Evolutionary conservation across 2,329 filamentous ascomycete genomes (phyloP), one percentile per base, ranked within the genome.

Genomic region (Botrytis tulipae): DNA sequence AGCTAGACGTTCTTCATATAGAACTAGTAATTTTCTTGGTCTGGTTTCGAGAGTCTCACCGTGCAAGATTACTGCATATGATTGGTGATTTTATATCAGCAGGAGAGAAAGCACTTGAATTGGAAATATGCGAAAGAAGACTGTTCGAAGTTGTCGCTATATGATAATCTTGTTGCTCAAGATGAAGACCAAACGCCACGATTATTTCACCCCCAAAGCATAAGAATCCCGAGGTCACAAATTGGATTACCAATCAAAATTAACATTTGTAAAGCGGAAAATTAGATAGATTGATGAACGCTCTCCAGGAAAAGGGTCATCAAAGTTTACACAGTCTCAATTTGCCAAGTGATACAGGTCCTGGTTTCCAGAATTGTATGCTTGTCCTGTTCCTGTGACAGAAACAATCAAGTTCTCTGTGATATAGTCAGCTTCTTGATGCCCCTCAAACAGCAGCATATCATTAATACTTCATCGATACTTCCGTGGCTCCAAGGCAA

Each of bases 131-230:
- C 25, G 48, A 7, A 51, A n/a, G 4, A n/a, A 51, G 12, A 51
- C 16, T 4, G 5, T 51, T 7, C 4, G 25, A 51, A 51, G 48
- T n/a, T 51, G 4, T 14, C 48, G 4, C 48, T 51, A 9, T 25
- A 14, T n/a, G 48, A n/a, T 51, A 4, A 25, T 14, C 25, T 51
- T 51, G 48, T n/a, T n/a, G 25, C 22, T 25, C 22, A 25, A 48
- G 22, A 22, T 20, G 20, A 48, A 25, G 46, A 48, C 46, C 25
- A 48, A 51, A 25, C 46, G 10, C 10, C 12, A 51, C 48, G 0
- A 51, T 10, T 1, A 51, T 7, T 2, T 51, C 4, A 14, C 12
- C 0, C 12, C 48, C 0, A n/a, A n/a, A 7, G 3, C 48, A 51
- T 25, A n/a, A 51, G 0, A 51, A 37, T 37, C 1, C 37, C 8